Evolutionary conservation across 495 filamentous ascomycete genomes (phyloP), one percentile per base, ranked within the genome.

Genomic region (Penicillium ucsense): DNA sequence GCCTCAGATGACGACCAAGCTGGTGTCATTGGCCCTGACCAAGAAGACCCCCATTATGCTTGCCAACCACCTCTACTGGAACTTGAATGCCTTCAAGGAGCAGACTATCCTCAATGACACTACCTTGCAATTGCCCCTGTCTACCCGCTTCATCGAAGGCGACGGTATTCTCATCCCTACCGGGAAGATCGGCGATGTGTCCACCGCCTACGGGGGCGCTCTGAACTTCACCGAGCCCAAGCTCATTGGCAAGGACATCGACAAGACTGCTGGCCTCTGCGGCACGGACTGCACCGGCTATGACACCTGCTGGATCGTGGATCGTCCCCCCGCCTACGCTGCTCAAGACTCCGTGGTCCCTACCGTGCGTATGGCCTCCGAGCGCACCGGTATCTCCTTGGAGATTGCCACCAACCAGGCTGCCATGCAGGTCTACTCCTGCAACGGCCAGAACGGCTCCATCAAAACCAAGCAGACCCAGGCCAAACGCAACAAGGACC

Each of bases 11-110:
- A 74, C 68, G 4, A 67, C 71, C 31, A 66, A 72, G 37, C 56
- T 77, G 8, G 67, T 78, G 28, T 71, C 87, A 47, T 77, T 89
- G 66, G 73, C 88, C 46, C 78, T 89, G 61, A 85, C 86, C 64
- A 77, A 89, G 63, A 71, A 80, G 64, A 90, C 82, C 47, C 85
- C 85, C 36, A 87, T 89, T 71, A 89, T 88, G 80, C 85, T 94
- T 8, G 62, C 74, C 45, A 86, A 88, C 55, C 85, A 88, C 70
- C 79, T 85, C 41, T 94, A 94, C 70, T 94, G 87, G 86, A 92
- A 94, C 65, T 71, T 94, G 46, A 87, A 90, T 60, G 88, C 80
- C 7, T 94, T 89, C 62, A 69, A 82, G 57, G 81, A 82, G 3
- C 59, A 74, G 10, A 75, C 70, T 5, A 73, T 80, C 28, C 70